Evolutionary conservation across 768 basidiomycete species (phyloP), one percentile per base, ranked within the genome.

Genomic region (Russula dissimulans): DNA sequence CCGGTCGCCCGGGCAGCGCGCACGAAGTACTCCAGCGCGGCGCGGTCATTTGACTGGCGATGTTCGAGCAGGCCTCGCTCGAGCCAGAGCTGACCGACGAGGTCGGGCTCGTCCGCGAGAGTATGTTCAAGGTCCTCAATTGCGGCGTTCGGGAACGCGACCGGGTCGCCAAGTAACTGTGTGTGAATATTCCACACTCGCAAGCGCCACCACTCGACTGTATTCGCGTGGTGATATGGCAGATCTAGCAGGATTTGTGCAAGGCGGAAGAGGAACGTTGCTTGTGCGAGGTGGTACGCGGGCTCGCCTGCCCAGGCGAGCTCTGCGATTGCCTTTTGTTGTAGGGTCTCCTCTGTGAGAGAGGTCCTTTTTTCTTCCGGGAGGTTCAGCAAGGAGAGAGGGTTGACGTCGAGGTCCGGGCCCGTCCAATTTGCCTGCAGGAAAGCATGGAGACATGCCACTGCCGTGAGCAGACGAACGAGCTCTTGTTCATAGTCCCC

Each of bases 401-500:
- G 69, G 63, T 72, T 71, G 62, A 94, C 71, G 60, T 83, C 75
- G 45, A 97, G 79, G 67, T 89, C 80, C 3, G 97, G 97, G 5
- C 97, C 97, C 0, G 95, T 97, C 93, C 94, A 99, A 72, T 99
- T 99, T 32, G 77, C 79, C 71, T 99, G 97, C 5, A 94, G 77
- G 74, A 95, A 99, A 0, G 90, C 83, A 64, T 97, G 92, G 26
- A 97, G 77, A 63, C 86, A 87, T 6, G 92, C 85, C 10, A 95
- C 78, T 0, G 83, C 91, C 10, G 92, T 64, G 11, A 81, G 71
- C 42, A 98, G 75, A 34, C 78, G 79, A 41, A 78, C 61, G 22
- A 86, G 67, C 69, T 89, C 88, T 42, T 72, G 73, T 45, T 80
- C 78, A 14, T 71, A 66, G 3, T 72, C 71, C 51, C 76, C 73